Evolutionary conservation across 2,329 filamentous ascomycete genomes (phyloP), one percentile per base, ranked within the genome.

Genomic region (Colletotrichum cuscutae): DNA sequence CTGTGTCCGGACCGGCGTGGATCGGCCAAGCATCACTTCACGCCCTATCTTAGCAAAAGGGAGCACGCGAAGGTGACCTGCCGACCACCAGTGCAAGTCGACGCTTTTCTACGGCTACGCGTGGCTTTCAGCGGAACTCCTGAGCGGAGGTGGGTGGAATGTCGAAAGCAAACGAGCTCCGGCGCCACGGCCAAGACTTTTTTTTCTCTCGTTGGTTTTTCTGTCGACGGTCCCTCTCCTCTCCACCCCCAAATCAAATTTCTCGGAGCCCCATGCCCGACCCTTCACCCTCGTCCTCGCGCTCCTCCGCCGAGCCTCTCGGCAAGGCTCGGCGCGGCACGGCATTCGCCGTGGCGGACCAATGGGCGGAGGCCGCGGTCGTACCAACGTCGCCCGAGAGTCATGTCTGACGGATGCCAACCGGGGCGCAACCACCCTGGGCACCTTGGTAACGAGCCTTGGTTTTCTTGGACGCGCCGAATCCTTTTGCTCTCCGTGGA

Each of bases 261-360:
- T 72, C 60, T 72, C 66, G 60, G 60, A 60, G 54, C 24, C 42
- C 60, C 59, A 61, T 49, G 60, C 69, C 70, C 49, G 66, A 70
- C 59, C 56, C 56, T 37, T 46, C 66, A 70, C 59, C 60, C 56
- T 37, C 54, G 71, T 56, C 35, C 28, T n/a, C 28, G 35, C 30
- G 60, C 30, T 71, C 66, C 19, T 7, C 71, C 71, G 71, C 71
- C 71, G 66, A 72, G 71, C 66, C 60, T 70, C 71, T 72, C 71
- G 71, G 71, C 71, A 73, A 65, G 61, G 37, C 71, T 73, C 52
- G 71, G 71, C 71, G 66, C 71, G 71, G 71, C 71, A 60, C 66
- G 71, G 60, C 71, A 73, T 70, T 56, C 56, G 59, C 54, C 66
- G 9, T 61, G 56, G 61, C 71, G 35, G 66, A 30, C 71, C 71